Conservation (phyloP, 306 rosid species). For the Heteromeles arbutifolia region DNA sequence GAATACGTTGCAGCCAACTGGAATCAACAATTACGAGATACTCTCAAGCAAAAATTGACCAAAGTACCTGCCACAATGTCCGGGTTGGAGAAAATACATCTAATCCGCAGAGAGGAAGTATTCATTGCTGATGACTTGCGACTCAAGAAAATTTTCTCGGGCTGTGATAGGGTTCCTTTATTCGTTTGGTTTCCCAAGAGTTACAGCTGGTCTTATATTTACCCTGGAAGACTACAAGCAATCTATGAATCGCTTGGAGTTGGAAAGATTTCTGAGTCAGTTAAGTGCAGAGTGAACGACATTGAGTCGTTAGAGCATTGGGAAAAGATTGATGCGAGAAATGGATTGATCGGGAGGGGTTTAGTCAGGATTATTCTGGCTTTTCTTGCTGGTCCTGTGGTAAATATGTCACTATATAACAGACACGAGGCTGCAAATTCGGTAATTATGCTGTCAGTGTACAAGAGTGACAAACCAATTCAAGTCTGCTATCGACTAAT, state of each 20-base stretch:
- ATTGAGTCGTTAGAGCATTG: neutral
- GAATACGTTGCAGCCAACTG: neutral
- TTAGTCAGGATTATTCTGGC: slow-evolving; percentile 9
- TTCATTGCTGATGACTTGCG: slow-evolving; percentile 18
- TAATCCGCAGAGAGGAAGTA: slow-evolving; percentile 6
- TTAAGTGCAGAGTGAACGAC: neutral
- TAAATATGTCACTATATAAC: slow-evolving; percentile 1
- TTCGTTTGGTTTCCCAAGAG: slow-evolving; percentile 14
- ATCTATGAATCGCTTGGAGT: slow-evolving; percentile 12
- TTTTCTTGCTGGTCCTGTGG: slow-evolving; percentile 8
- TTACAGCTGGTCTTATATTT: neutral
- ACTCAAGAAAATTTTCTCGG: slow-evolving; percentile 2
- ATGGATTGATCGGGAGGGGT: slow-evolving; percentile 5
- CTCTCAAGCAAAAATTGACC: neutral
- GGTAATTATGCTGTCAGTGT: neutral
- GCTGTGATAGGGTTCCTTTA: neutral
- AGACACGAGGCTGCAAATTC: slow-evolving; percentile 5
- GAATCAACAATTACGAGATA: neutral
- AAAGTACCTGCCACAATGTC: slow-evolving; percentile 3
- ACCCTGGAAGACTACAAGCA: neutral
- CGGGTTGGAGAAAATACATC: neutral
- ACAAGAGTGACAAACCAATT: slow-evolving; percentile 3
- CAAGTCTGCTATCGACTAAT: neutral
- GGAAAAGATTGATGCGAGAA: neutral
- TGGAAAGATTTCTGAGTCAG: slow-evolving; percentile 7